Evolutionary conservation across 345 rosid species (phyloP).

Genomic region (Populus ilicifolia): DNA sequence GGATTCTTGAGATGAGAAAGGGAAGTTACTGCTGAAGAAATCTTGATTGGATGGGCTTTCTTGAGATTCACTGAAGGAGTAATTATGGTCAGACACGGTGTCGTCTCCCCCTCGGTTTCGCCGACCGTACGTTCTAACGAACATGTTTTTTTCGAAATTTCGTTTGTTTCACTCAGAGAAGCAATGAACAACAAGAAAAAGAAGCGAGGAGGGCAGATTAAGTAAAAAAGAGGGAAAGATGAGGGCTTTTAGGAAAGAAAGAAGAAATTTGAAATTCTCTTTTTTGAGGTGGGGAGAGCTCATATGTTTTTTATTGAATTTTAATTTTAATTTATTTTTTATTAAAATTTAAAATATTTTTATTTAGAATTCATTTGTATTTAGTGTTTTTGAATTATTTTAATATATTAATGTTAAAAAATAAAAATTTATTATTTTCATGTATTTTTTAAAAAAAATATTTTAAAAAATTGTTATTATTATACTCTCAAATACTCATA

Average conservation of each 20-base stretch:
- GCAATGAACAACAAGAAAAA: not conserved
- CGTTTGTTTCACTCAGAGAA: not conserved
- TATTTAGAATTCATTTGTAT: too few species aligned
- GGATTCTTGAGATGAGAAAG: conserved; percentile 63
- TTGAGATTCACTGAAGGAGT: conserved; percentile 35
- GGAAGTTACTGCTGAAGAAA: conserved; percentile 37
- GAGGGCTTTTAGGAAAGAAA: conserved; percentile 2
- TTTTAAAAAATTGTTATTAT: too few species aligned
- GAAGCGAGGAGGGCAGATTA: not conserved
- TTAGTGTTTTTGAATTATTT: too few species aligned
- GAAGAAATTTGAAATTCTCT: not conserved
- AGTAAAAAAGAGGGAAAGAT: not conserved
- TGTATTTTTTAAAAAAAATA: too few species aligned
- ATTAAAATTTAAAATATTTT: too few species aligned
- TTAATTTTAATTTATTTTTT: too few species aligned
- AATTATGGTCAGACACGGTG: conserved; percentile 33
- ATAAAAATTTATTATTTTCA: too few species aligned
- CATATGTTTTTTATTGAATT: too few species aligned
- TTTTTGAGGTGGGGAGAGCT: not conserved
- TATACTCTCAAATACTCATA: too few species aligned
- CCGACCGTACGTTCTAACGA: conserved; percentile 90
- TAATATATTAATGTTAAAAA: too few species aligned
- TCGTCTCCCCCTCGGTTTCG: conserved; percentile 58
- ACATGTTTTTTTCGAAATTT: conserved; percentile 41
- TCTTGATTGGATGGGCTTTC: conserved; percentile 48